Conservation (phyloP, 148 eudicot genomes). For the Amaranthus palmeri region DNA sequence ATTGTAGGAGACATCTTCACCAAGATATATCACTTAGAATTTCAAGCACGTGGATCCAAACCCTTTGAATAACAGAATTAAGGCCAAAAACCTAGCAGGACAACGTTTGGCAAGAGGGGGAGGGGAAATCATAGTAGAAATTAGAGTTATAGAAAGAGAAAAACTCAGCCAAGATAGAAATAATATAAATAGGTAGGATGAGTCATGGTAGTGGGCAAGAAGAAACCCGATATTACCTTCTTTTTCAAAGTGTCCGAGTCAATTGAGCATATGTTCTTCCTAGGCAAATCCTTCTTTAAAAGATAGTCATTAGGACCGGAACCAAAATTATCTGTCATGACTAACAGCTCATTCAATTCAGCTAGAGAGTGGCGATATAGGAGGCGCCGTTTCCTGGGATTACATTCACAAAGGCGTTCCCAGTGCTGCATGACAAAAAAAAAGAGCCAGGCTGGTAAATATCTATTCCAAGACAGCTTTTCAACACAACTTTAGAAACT, state of each 20-base stretch:
- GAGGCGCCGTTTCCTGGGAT: conserved; percentile 57
- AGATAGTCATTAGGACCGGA: conserved; percentile 28
- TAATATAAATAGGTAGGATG: not conserved
- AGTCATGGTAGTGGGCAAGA: not conserved
- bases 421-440: conserved; percentile 64
- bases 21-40: not conserved
- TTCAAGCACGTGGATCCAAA: not conserved
- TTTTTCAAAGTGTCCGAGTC: conserved; percentile 53
- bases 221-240: conserved; percentile 46
- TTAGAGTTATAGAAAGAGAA: not conserved
- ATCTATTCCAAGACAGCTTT: conserved; percentile 9
- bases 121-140: not conserved
- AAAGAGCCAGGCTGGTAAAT: conserved; percentile 10
- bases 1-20: not conserved
- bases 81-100: no score
- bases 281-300: conserved; percentile 32
- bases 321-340: conserved; percentile 29
- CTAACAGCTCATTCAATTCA: conserved; percentile 57
- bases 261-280: conserved; percentile 32
- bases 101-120: not conserved
- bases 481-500: not conserved
- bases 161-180: not conserved
- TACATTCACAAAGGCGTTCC: conserved; percentile 96
- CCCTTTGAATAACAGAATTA: not conserved
- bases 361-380: conserved; percentile 82